Evolutionary conservation across 805 yeast species (phyloP).

Genomic region (Brettanomyces anomalus): DNA sequence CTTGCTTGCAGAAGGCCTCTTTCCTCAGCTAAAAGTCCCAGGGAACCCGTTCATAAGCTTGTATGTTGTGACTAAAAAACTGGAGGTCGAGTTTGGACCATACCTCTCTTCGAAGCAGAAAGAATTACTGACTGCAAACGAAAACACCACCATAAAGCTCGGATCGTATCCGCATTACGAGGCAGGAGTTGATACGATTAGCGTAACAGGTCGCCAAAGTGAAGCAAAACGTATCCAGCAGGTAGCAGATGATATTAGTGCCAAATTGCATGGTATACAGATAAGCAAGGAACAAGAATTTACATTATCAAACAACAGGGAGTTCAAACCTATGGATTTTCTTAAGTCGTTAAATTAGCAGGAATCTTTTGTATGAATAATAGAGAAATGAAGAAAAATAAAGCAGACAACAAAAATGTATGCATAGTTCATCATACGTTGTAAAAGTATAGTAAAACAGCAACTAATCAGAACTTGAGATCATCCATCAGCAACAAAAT

Average conservation of each 20-base stretch:
- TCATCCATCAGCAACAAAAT: no score
- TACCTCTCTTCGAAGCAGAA: constrained; percentile 43
- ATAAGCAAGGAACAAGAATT: constrained; percentile 52
- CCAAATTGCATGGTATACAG: constrained; percentile 36
- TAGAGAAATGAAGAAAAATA: neutral
- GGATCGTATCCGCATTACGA: constrained; percentile 82
- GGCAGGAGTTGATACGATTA: constrained; percentile 56
- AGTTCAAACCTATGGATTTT: neutral
- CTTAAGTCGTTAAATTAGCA: neutral
- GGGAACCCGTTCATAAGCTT: constrained; percentile 32
- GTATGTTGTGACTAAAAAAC: constrained; percentile 50
- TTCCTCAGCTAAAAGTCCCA: constrained; percentile 27
- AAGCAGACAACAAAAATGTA: neutral
- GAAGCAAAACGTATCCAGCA: constrained; percentile 29
- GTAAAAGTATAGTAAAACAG: no score
- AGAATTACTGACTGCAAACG: constrained; percentile 10
- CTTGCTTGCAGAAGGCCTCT: constrained; percentile 37
- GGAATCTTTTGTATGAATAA: neutral
- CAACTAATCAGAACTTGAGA: no score
- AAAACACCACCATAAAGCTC: constrained; percentile 39
- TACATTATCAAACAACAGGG: constrained; percentile 5
- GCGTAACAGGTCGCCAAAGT: constrained; percentile 53
- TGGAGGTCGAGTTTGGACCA: constrained; percentile 67
- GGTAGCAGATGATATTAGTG: constrained; percentile 33
- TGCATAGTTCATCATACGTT: no score